Evolutionary conservation across 345 rosid species (phyloP), one percentile per base, ranked within the genome.

Genomic region (Ailanthus altissimus): DNA sequence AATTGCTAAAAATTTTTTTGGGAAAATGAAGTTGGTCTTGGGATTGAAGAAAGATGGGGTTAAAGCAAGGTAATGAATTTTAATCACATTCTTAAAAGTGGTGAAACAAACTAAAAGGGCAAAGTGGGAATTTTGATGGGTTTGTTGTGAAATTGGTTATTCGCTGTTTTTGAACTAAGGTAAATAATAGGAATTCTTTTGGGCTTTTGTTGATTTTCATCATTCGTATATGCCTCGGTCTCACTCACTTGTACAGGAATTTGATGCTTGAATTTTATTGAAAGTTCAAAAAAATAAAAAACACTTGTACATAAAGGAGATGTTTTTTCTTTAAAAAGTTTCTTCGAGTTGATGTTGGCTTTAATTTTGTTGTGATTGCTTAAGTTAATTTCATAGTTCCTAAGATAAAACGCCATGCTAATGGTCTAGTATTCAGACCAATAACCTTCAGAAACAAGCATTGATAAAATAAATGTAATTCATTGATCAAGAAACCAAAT

Each of bases 31-130:
- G 84, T 73, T 49, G 71, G 32, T 72, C 65, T 51, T 87, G 73
- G 90, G 88, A 56, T 70, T 85, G 76, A 76, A 83, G 75, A 83
- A 83, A 46, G 58, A 62, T 51, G 70, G 62, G 12, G 45, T 36
- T 42, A 66, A n/a, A 46, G 26, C 45, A 45, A 67, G 73, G 53
- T 25, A 23, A 78, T 43, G 11, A 43, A 72, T 13, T 32, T 32
- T 32, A 32, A 32, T 32, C 38, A 32, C 3, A 32, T 1, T 3
- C n/a, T 3, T 32, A 32, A 32, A 32, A 32, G 38, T 32, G 38
- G 38, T 56, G 23, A 58, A 12, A 23, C 23, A 54, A 59, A 43
- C 43, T 13, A 3, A 68, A n/a, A 42, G 74, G 74, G 38, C 61
- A 50, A 14, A 51, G 15, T 20, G 25, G 25, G 61, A 5, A 68